Evolutionary conservation across 169 alveolate species (phyloP).

Genomic region (Eimeria sp.): DNA sequence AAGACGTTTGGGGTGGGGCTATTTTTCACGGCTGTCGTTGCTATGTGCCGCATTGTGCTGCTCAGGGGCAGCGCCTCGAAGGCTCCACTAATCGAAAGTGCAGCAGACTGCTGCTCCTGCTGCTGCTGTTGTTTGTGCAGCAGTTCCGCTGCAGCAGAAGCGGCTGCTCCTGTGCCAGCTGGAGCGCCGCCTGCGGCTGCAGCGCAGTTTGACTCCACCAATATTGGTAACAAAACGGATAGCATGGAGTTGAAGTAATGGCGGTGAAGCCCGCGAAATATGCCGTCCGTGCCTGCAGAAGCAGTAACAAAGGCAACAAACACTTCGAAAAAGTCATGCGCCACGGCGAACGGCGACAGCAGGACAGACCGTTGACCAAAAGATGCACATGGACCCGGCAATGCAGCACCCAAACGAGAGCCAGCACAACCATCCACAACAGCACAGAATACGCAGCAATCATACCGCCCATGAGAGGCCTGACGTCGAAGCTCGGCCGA

Average conservation of each 20-base stretch:
- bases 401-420: neutral
- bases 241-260: slow-evolving; percentile 61
- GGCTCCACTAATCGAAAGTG: slow-evolving; percentile 81
- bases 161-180: neutral
- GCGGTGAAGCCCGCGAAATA: slow-evolving; percentile 66
- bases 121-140: slow-evolving; percentile 46
- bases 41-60: slow-evolving; percentile 86
- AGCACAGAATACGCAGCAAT: neutral
- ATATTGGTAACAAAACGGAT: slow-evolving; percentile 26
- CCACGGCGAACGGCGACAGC: neutral
- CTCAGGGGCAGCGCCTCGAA: slow-evolving; percentile 89
- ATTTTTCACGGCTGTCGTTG: slow-evolving; percentile 84
- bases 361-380: neutral
- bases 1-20: slow-evolving; percentile 85
- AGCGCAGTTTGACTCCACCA: slow-evolving; percentile 49
- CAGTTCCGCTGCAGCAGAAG: slow-evolving; percentile 14
- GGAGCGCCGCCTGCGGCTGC: neutral
- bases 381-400: neutral
- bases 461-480: slow-evolving; percentile 88
- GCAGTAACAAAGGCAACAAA: neutral
- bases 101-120: slow-evolving; percentile 72
- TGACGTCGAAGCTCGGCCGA: slow-evolving; percentile 87
- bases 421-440: neutral
- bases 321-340: too few species aligned
- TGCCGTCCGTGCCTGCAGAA: slow-evolving; percentile 58